Conservation (phyloP, 164 flowering plant species). For the Vitis rotundifolia region DNA sequence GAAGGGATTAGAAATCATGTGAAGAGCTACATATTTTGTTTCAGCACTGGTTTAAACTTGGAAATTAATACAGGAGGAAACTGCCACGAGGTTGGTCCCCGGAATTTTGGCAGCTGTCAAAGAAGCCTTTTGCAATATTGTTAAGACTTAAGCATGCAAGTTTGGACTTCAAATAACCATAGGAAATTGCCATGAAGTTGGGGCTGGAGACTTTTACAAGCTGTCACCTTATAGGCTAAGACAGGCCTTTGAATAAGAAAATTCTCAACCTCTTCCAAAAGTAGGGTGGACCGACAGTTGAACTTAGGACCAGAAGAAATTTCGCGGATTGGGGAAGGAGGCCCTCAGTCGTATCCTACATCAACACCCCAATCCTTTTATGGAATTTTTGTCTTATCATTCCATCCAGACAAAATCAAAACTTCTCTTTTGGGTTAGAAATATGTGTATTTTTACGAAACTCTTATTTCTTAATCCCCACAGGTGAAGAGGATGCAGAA, state of each 20-base stretch:
- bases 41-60: too few species aligned
- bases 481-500: too few species aligned
- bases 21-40: too few species aligned
- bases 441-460: background rate
- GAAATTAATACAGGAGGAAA: too few species aligned
- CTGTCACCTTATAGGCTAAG: background rate
- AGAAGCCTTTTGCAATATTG: too few species aligned
- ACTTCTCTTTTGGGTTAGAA: background rate
- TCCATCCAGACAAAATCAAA: background rate
- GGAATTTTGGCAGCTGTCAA: too few species aligned
- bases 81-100: too few species aligned
- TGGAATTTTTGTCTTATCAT: constrained; percentile 6
- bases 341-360: too few species aligned
- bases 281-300: background rate
- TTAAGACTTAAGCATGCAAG: background rate
- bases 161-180: background rate
- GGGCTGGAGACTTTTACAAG: background rate
- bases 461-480: background rate
- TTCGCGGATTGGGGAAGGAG: constrained; percentile 7
- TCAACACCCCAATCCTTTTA: background rate
- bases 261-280: background rate
- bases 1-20: too few species aligned
- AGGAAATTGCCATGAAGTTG: constrained; percentile 17
- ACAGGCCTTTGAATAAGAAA: too few species aligned
- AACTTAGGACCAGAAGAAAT: constrained; percentile 1